These are phyloP conservation scores for Annulohypoxylon stygium DNA, from an alignment of 495 filamentous ascomycete species.

Conservation along the genomic window DNA sequence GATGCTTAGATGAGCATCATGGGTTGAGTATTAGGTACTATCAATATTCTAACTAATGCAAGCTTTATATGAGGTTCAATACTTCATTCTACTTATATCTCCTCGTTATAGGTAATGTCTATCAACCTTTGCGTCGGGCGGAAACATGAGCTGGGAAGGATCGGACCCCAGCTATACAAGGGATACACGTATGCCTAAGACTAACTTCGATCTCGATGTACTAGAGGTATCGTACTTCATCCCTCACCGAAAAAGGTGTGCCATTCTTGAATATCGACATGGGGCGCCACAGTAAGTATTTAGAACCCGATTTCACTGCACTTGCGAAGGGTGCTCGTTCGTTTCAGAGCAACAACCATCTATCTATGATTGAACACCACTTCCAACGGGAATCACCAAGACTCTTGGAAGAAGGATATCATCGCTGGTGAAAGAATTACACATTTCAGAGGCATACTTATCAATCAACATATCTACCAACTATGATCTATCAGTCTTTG, in stretches of 20 bases:
- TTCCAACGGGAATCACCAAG: neutral
- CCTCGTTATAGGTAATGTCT: neutral
- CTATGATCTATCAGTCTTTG: slow-evolving; percentile 20
- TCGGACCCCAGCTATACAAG: neutral
- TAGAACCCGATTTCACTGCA: neutral
- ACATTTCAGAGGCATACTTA: neutral
- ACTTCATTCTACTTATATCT: neutral
- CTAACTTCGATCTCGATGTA: neutral
- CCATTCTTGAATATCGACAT: neutral
- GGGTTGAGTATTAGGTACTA: neutral
- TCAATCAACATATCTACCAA: too few species aligned
- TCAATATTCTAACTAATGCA: neutral
- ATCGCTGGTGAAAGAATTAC: neutral
- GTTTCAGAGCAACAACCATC: neutral
- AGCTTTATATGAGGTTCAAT: neutral
- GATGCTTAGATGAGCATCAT: neutral
- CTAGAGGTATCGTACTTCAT: neutral
- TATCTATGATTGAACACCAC: neutral
- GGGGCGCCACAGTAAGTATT: neutral
- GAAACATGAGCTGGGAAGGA: neutral
- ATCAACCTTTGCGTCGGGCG: neutral
- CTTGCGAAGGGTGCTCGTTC: neutral
- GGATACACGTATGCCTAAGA: neutral
- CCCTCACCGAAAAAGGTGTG: slow-evolving; percentile 1
- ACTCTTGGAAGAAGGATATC: neutral